Evolutionary conservation across 1,284 basidiomycete species (phyloP).

Genomic region (Ganoderma meredithae): DNA sequence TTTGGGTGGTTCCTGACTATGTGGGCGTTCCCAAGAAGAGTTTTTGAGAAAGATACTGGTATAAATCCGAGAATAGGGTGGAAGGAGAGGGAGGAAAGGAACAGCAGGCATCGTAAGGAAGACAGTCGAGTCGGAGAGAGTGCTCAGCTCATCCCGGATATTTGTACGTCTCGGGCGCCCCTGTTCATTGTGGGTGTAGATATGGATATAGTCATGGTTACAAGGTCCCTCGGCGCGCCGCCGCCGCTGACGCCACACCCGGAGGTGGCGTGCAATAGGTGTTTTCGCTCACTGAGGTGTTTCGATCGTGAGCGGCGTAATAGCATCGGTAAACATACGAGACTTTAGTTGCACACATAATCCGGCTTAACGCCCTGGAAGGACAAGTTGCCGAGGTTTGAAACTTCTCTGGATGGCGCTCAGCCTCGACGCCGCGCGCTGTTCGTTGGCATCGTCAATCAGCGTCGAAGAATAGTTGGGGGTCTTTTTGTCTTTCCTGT

Average conservation of each 20-base stretch:
- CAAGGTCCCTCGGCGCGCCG: not conserved
- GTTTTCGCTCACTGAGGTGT: not conserved
- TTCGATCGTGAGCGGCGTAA: not conserved
- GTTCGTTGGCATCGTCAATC: not conserved
- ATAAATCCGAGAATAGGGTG: too few species aligned
- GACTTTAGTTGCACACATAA: too few species aligned
- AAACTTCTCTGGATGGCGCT: too few species aligned
- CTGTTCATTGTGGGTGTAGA: not conserved
- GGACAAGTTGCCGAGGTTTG: too few species aligned
- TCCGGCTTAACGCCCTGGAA: too few species aligned
- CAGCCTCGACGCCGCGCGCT: not conserved
- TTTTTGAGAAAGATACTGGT: too few species aligned
- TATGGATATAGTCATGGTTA: not conserved
- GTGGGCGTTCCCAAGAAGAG: too few species aligned
- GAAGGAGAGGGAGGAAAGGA: too few species aligned
- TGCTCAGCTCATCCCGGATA: not conserved
- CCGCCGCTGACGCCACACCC: not conserved
- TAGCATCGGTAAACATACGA: not conserved
- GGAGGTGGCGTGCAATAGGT: not conserved
- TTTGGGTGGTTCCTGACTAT: too few species aligned
- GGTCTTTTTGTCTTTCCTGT: too few species aligned
- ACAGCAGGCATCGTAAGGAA: too few species aligned
- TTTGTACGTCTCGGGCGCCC: not conserved
- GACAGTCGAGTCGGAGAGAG: too few species aligned
- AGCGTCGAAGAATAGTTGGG: not conserved